Conservation (phyloP, 148 eudicot species). For the Camellia lanceoleosa region DNA sequence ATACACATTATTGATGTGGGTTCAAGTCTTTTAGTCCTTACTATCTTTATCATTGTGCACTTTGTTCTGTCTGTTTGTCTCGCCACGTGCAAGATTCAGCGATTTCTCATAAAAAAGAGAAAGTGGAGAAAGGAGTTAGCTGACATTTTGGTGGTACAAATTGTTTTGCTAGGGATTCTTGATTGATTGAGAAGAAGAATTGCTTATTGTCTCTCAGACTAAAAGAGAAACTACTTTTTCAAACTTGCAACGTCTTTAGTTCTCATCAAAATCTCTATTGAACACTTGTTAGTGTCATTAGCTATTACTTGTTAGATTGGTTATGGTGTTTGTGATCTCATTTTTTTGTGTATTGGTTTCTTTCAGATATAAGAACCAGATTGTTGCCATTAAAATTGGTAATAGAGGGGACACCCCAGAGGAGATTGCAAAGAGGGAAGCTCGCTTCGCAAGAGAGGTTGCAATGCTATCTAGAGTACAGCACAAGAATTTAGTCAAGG, state of each 20-base stretch:
- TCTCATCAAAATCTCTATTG: not conserved
- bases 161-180: too few species aligned
- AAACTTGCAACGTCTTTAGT: not conserved
- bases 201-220: too few species aligned
- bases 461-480: constrained; percentile 90
- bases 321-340: not conserved
- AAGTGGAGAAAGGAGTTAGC: too few species aligned
- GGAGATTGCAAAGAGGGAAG: constrained; percentile 72
- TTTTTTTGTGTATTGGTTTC: constrained; percentile 6
- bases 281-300: not conserved
- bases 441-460: constrained; percentile 83
- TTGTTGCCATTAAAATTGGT: constrained; percentile 85
- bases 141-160: too few species aligned
- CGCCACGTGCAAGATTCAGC: too few species aligned
- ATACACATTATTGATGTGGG: too few species aligned
- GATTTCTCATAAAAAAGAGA: too few species aligned
- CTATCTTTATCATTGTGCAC: too few species aligned
- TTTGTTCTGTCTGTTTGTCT: too few species aligned
- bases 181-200: too few species aligned
- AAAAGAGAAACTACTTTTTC: not conserved
- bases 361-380: constrained; percentile 77
- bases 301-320: not conserved
- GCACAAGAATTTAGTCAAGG: constrained; percentile 91
- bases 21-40: too few species aligned
- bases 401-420: constrained; percentile 82